A percentile compares a stretch with the other conserved stretches of the same genome.
These are phyloP conservation scores for Osmozyma mogii DNA, from an alignment of 805 yeast genomes.

Conservation along the genomic window DNA sequence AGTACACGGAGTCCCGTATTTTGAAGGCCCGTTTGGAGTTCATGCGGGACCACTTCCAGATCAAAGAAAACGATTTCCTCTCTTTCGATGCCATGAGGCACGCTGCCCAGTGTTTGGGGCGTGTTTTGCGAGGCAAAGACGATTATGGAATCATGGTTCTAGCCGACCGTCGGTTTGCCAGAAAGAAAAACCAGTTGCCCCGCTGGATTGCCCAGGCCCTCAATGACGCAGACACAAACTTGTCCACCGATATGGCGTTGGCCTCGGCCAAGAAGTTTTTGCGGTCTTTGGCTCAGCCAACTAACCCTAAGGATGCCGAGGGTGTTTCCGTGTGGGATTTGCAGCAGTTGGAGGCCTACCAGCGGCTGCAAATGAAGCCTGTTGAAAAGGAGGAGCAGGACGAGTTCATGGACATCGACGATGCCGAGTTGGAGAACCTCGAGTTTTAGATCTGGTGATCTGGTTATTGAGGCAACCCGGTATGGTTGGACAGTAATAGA, in stretches of 20 bases:
- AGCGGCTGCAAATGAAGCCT: slow-evolving; percentile 39
- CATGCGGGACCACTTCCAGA: slow-evolving; percentile 84
- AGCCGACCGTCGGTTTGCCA: slow-evolving; percentile 87
- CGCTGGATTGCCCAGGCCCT: slow-evolving; percentile 96
- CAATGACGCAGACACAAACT: slow-evolving; percentile 81
- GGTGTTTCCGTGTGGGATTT: slow-evolving; percentile 91
- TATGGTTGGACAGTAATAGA: background rate
- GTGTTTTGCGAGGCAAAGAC: slow-evolving; percentile 95
- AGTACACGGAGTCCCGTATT: slow-evolving; percentile 94
- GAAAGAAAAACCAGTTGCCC: slow-evolving; percentile 82
- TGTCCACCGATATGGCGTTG: slow-evolving; percentile 96
- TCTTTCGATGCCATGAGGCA: slow-evolving; percentile 99
- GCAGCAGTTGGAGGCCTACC: slow-evolving; percentile 55
- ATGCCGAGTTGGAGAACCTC: slow-evolving; percentile 32
- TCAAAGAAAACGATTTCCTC: slow-evolving; percentile 86
- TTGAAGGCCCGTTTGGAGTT: slow-evolving; percentile 92
- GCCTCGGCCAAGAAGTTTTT: slow-evolving; percentile 90
- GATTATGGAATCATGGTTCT: slow-evolving; percentile 98
- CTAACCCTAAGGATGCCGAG: slow-evolving; percentile 81
- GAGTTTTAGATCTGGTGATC: too few species aligned
- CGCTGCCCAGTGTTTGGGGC: slow-evolving; percentile 97
- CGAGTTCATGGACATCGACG: slow-evolving; percentile 40
- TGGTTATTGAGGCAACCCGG: background rate
- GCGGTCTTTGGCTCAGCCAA: slow-evolving; percentile 90
- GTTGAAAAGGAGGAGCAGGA: slow-evolving; percentile 19